Base-by-base conservation (phyloP, 2,329 filamentous ascomycete genomes). In the Chrysoporthe cubensis region DNA sequence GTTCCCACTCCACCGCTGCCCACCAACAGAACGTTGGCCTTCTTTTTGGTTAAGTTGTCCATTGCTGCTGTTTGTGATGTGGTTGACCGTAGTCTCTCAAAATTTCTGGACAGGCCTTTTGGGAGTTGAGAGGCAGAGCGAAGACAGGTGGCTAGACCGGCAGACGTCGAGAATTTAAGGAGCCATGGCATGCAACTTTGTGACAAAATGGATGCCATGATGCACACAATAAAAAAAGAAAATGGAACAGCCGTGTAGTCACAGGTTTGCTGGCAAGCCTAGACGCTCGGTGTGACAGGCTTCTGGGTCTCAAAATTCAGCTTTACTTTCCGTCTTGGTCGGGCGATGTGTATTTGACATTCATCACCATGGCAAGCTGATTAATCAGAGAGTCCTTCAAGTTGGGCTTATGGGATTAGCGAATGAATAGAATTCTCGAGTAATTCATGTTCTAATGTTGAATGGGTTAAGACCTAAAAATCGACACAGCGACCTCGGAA, bases 1-100 rank as follows among this genome's bases (percentile, higher is more conserved):
- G 85, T 83, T 34, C 87, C 87, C 1, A 88, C 82, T 7, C 84
- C 85, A 9, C 87, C 87, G 11, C 80, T 79, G 26, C 87, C 87
- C 16, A 89, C 76, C 5, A 89, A 73, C 4, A 88, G 79, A 3
- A 88, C 78, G 34, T 76, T 79, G 3, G 77, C 69, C 52, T 72
- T 72, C 14, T 37, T 57, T 7, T 42, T 43, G 21, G 66, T 8
- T 2, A 48, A 32, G 3, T 46, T 52, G 7, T 58, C 59, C 68
- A 70, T 70, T 2, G 4, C 61, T 42, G 14, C 3, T 66, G 56
- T 8, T 50, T 21, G 44, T n/a, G 61, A 37, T 26, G 61, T 37
- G 14, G 14, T 62, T 1, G 61, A 65, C 2, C 14, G 11, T 11
- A 34, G 2, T 54, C 14, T 13, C 37, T 40, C 6, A 9, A 40